A percentile compares a stretch with the other conserved stretches of the same genome.
Conservation (phyloP, 805 yeast genomes). For the Monosporozyma aquatica region DNA sequence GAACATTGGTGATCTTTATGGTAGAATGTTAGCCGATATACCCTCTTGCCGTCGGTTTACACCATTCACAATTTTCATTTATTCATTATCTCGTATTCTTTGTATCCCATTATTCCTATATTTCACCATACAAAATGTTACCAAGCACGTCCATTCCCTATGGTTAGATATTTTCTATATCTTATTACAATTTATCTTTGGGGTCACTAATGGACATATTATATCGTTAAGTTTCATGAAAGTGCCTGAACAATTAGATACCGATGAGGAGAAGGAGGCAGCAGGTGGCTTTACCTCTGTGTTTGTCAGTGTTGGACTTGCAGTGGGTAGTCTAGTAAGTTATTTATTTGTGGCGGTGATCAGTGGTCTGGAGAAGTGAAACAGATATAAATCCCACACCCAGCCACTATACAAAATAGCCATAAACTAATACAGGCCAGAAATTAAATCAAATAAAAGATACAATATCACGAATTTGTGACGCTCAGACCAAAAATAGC, state of each 20-base stretch:
- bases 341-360: conserved; percentile 44
- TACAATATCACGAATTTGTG: no score
- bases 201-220: conserved; percentile 80
- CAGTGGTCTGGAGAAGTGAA: no score
- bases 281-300: conserved; percentile 91
- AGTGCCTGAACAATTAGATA: conserved; percentile 50
- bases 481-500: no score
- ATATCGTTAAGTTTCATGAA: conserved; percentile 73
- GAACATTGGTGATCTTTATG: conserved; percentile 83
- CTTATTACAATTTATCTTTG: conserved; percentile 65
- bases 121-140: conserved; percentile 34
- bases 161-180: conserved; percentile 62
- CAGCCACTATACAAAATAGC: no score
- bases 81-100: conserved; percentile 45
- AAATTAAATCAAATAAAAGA: no score
- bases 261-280: conserved; percentile 69
- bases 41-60: conserved; percentile 17
- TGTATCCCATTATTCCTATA: conserved; percentile 66
- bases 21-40: conserved; percentile 57
- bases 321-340: conserved; percentile 69
- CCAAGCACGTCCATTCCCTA: conserved; percentile 10
- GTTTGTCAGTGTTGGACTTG: conserved; percentile 67
- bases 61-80: conserved; percentile 36
- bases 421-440: no score
- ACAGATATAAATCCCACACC: no score